Conservation (phyloP, 2,329 filamentous ascomycete species). For the Parasarocladium wereldwijsianum region DNA sequence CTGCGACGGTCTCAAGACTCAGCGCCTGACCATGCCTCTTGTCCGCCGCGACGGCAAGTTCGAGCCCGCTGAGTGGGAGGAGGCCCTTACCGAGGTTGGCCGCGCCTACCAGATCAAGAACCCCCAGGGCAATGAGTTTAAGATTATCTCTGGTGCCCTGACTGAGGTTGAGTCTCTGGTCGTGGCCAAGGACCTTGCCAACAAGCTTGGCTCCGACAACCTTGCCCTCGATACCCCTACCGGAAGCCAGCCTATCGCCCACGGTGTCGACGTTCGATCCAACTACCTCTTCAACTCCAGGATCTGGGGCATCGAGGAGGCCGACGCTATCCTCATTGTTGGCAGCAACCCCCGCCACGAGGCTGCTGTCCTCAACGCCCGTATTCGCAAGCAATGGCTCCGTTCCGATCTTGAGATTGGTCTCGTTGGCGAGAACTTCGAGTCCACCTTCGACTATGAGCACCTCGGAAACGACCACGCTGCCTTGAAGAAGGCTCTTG, state of each 20-base stretch:
- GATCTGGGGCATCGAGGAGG: slow-evolving; percentile 87
- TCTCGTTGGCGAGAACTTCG: slow-evolving; percentile 77
- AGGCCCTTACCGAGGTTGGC: slow-evolving; percentile 77
- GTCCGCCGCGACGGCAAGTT: slow-evolving; percentile 84
- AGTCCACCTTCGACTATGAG: slow-evolving; percentile 91
- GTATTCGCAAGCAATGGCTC: slow-evolving; percentile 96
- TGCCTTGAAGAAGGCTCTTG: slow-evolving; percentile 71
- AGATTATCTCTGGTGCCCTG: slow-evolving; percentile 81
- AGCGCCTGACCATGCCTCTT: slow-evolving; percentile 83
- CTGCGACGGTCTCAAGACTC: slow-evolving; percentile 90
- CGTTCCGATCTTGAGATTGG: slow-evolving; percentile 88
- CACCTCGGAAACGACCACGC: slow-evolving; percentile 70
- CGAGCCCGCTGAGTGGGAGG: slow-evolving; percentile 86
- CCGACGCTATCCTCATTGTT: slow-evolving; percentile 80
- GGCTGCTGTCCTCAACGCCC: slow-evolving; percentile 86
- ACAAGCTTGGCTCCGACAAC: slow-evolving; percentile 93
- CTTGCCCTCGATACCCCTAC: slow-evolving; percentile 80
- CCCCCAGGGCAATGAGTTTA: slow-evolving; percentile 87
- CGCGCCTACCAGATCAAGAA: slow-evolving; percentile 65
- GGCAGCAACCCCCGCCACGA: slow-evolving; percentile 94
- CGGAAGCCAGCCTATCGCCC: slow-evolving; percentile 70
- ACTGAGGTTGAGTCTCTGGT: slow-evolving; percentile 88
- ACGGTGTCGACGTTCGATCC: slow-evolving; percentile 83
- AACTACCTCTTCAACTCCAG: slow-evolving; percentile 96
- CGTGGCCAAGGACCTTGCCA: slow-evolving; percentile 92